phyloP scores from a whole-genome alignment of 192 early-diverging fungal genomes.

The Coemansia sp. region DNA sequence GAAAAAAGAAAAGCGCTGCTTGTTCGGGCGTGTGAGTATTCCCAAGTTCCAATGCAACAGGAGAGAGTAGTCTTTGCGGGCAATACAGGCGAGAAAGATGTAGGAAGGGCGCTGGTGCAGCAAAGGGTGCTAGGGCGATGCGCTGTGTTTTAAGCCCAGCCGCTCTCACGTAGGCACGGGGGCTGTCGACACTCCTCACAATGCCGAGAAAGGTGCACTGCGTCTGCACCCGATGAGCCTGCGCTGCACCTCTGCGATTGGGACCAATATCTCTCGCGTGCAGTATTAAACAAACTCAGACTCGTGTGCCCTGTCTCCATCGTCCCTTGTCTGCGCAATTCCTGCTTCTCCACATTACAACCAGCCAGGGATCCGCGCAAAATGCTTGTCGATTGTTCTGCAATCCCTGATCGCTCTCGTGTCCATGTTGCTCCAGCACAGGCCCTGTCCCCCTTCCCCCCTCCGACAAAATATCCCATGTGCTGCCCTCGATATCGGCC shows the following conservation, averaged over 20 bases:
- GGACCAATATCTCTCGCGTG: constrained; percentile 19
- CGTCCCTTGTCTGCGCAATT: background rate
- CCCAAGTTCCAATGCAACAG: background rate
- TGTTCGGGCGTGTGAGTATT: background rate
- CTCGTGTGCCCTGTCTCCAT: constrained; percentile 7
- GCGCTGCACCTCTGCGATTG: constrained; percentile 4
- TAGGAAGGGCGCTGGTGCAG: background rate
- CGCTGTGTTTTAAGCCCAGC: background rate
- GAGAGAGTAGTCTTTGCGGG: background rate
- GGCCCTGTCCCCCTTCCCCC: no score
- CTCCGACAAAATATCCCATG: background rate
- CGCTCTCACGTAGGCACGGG: background rate
- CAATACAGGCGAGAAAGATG: background rate
- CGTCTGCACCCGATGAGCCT: constrained; percentile 1
- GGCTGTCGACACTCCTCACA: background rate
- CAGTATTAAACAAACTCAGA: constrained; percentile 20
- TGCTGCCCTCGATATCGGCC: background rate
- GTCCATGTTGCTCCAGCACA: background rate
- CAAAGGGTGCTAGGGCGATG: background rate
- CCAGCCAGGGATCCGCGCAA: background rate
- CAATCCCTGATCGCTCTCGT: background rate
- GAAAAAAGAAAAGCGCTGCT: background rate
- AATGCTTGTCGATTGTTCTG: background rate
- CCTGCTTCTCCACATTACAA: background rate
- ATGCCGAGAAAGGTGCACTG: background rate